A percentile compares a stretch with the other conserved stretches of the same genome.
These are phyloP conservation scores for Verbascum thapsus DNA, from an alignment of 257 asterid species.

Conservation along the genomic window DNA sequence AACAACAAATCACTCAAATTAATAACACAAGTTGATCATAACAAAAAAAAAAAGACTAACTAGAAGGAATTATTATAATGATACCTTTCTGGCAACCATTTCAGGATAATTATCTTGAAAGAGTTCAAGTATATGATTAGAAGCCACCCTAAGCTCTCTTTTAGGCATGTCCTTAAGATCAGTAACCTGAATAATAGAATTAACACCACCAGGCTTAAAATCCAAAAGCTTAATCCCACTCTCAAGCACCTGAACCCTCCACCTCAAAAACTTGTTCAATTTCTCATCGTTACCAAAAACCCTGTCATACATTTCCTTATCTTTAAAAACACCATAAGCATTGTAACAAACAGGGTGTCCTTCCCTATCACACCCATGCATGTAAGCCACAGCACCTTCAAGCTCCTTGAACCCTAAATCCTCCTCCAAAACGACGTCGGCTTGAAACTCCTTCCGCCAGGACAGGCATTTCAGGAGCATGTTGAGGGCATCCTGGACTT, in stretches of 20 bases:
- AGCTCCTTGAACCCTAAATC: constrained; percentile 83
- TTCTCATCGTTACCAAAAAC: constrained; percentile 71
- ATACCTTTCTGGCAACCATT: constrained; percentile 91
- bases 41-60: no score
- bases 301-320: constrained; percentile 62
- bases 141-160: constrained; percentile 77
- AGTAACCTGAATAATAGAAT: constrained; percentile 69
- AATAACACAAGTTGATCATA: no score
- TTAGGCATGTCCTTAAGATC: constrained; percentile 89
- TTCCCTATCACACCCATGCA: constrained; percentile 59
- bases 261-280: constrained; percentile 54
- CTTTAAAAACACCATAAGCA: constrained; percentile 83
- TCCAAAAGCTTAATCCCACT: constrained; percentile 64
- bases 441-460: constrained; percentile 73
- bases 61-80: no score
- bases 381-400: constrained; percentile 76
- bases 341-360: constrained; percentile 92
- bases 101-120: constrained; percentile 91
- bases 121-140: constrained; percentile 77
- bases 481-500: constrained; percentile 52
- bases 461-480: constrained; percentile 62
- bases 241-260: constrained; percentile 79
- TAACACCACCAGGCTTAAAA: constrained; percentile 82
- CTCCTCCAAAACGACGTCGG: constrained; percentile 69
- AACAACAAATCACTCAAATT: not conserved